Evolutionary conservation across 2,329 filamentous ascomycete genomes (phyloP).

Genomic region (Aspergillus sp.): DNA sequence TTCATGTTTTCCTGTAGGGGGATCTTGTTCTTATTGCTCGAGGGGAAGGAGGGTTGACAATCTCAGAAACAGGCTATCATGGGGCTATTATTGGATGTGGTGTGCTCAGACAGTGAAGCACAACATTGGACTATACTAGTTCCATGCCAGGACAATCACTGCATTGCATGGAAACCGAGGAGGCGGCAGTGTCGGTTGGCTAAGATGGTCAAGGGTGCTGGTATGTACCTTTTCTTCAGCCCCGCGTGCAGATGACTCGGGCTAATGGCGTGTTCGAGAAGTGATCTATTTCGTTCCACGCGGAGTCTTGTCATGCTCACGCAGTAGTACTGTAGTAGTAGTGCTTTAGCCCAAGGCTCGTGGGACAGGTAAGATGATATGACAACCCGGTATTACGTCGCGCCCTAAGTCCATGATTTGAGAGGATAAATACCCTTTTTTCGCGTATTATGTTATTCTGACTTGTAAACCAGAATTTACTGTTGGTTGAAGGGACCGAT

Average conservation of each 20-base stretch:
- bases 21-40: neutral
- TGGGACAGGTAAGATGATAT: constrained; percentile 10
- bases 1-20: neutral
- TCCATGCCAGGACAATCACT: constrained; percentile 24
- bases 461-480: neutral
- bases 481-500: neutral
- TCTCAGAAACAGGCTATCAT: neutral
- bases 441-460: neutral
- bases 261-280: constrained; percentile 16
- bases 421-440: neutral
- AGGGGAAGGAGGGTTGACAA: neutral
- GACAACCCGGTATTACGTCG: constrained; percentile 4
- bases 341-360: neutral
- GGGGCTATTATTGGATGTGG: constrained; percentile 11
- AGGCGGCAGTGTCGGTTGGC: constrained; percentile 16
- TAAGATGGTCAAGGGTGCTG: neutral
- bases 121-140: constrained; percentile 8
- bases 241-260: constrained; percentile 19
- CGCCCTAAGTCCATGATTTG: neutral
- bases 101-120: constrained; percentile 15
- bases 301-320: constrained; percentile 1
- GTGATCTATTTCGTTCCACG: constrained; percentile 4
- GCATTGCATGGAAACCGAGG: constrained; percentile 15
- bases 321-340: neutral
- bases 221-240: neutral